Evolutionary conservation across 257 asterid genomes (phyloP), one percentile per base, ranked within the genome.

Genomic region (Eucommia ulmoides): DNA sequence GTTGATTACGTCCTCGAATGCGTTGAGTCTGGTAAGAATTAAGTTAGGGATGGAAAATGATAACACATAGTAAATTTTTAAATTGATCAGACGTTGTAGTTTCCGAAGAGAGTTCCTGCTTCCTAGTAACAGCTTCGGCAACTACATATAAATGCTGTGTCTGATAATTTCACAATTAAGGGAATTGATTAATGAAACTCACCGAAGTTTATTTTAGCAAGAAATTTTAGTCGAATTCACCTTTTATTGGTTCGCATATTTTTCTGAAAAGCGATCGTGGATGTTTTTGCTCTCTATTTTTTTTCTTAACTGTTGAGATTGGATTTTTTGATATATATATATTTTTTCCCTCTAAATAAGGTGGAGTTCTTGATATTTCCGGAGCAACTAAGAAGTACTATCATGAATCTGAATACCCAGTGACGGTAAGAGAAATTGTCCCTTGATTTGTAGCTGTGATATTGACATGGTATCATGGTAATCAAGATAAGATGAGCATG

Each of bases 361-460:
- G 88, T 65, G 84, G 86, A n/a, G 84, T 79, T 60, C 72, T 89
- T 51, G 96, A 89, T 68, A 73, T 80, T 67, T 73, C 81, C 45
- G 65, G 66, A 60, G 98, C 86, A 33, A 65, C 63, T 33, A 66
- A 67, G 79, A 77, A 68, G 59, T 76, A 70, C 64, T 12, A 63
- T 11, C 71, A 78, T 15, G 94, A 83, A 59, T 74, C 80, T 57
- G 65, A 65, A 56, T 74, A 53, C 54, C 98, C 98, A 44, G 62
- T 78, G 54, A 59, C 54, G 86, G 96, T 89, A 67, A 68, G 78
- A 50, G 19, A 23, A 35, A 35, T 10, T 2, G 11, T 35, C 3
- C 16, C 16, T 35, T 10, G n/a, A 10, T 15, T 10, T 11, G 15
- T 35, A 10, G 11, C 44, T 35, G 11, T 35, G 15, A 10, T 35